Evolutionary conservation across 2,329 filamentous ascomycete species (phyloP).

Genomic region (Fusarium sp.): DNA sequence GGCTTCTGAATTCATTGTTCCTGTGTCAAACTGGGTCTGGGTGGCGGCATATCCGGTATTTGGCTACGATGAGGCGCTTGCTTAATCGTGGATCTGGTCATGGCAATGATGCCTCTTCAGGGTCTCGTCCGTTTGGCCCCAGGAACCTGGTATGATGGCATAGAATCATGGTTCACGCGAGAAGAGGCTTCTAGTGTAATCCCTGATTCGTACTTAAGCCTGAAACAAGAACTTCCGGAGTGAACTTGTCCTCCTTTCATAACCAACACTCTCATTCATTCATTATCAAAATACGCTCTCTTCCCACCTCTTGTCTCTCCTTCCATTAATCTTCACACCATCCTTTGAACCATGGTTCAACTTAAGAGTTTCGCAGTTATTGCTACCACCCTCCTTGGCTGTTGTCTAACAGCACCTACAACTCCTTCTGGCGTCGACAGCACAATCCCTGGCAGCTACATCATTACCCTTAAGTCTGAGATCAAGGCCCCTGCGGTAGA

Average conservation of each 20-base stretch:
- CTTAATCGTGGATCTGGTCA: neutral
- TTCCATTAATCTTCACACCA: neutral
- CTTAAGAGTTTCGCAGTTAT: slow-evolving; percentile 39
- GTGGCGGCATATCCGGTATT: slow-evolving; percentile 18
- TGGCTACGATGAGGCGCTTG: neutral
- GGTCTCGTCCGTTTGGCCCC: slow-evolving; percentile 15
- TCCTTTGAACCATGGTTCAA: slow-evolving; percentile 41
- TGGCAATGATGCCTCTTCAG: slow-evolving; percentile 1
- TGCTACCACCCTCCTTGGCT: slow-evolving; percentile 38
- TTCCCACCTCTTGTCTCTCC: neutral
- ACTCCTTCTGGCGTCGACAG: slow-evolving; percentile 21
- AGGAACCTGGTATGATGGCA: neutral
- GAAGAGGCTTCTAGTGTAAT: neutral
- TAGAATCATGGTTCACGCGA: neutral
- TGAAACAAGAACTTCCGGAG: neutral
- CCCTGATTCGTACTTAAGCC: slow-evolving; percentile 16
- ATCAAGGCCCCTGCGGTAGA: slow-evolving; percentile 55
- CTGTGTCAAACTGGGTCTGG: slow-evolving; percentile 1
- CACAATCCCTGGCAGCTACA: slow-evolving; percentile 59
- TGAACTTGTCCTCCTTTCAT: neutral
- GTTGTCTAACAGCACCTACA: slow-evolving; percentile 28
- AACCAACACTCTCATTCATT: slow-evolving; percentile 22
- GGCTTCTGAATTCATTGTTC: neutral
- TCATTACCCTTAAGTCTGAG: slow-evolving; percentile 68
- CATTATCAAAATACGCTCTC: neutral